Evolutionary conservation across 805 yeast species (phyloP), one percentile per base, ranked within the genome.

Genomic region (Ogataea wickerhamii): DNA sequence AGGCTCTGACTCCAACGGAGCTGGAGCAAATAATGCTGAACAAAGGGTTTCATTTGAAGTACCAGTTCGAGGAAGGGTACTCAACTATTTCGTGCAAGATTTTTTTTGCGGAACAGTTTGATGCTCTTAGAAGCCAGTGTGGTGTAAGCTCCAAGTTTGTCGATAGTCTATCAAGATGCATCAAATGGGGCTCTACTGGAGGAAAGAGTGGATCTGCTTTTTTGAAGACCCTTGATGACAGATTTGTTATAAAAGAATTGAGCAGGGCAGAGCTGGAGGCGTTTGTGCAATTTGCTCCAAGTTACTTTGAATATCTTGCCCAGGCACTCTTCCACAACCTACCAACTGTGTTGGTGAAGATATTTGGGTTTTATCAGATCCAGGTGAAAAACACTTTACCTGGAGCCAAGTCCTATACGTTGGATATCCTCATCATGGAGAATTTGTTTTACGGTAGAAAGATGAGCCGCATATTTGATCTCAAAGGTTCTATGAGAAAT

Each of bases 401-500:
- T 4, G 88, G 88, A 2, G 44, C 59, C 4, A 85, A 80, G 44
- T 76, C 80, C 22, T 77, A 86, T 52, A 82, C 85, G 45, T 81
- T 89, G 82, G 96, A 93, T 60, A 84, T 91, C 18, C 71, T 94
- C 44, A 89, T 93, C 26, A 91, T 89, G 96, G 99, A 93, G 64
- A 93, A 93, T 56, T 65, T 93, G 41, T 93, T 93, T 55, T 91
- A 88, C 60, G 83, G 85, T 48, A 73, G 80, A 38, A 82, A 82
- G 49, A 83, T 89, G 41, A 71, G 87, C 11, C 67, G 97, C 46
- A 88, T 91, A 32, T 93, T 93, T 63, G 99, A 93, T 61, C 73
- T 93, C 61, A 93, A 93, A 60, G 99, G 99, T 0, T 89, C 98
- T 0, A 93, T 93, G 98, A 70, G 98, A 45, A 93, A 93, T 61